Base-by-base conservation (phyloP, 2,329 filamentous ascomycete genomes). In the Aspergillus vadensis region DNA sequence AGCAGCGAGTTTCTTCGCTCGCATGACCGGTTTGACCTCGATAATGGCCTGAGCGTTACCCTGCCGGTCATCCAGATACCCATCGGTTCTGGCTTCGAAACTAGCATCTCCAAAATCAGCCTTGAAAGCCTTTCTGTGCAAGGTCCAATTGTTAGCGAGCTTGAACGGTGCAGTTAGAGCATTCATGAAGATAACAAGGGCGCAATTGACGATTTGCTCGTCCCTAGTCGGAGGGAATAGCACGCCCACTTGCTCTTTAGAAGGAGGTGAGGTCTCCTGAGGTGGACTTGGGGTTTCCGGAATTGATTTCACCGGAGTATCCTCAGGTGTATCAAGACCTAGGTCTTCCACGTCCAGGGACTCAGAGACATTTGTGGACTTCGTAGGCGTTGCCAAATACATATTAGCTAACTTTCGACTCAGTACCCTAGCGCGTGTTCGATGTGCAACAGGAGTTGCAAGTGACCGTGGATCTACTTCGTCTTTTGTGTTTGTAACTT, bases 141-240 rank as follows among this genome's bases (percentile, higher is more conserved):
- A 36, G 10, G 62, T 60, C 65, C 63, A 65, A 5, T 57, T 30
- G 32, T 39, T 60, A 15, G 38, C 10, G 15, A 66, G 39, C 12
- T 41, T 21, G 27, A 60, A 57, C 41, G 59, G 61, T n/a, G 62
- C 30, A 0, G 59, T 64, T 3, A 68, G 52, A 1, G 64, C 60
- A 61, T 65, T 66, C 2, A 69, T 15, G 19, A 69, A 64, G 30
- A 59, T 44, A 19, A 68, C 30, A 0, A 66, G 43, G 3, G 64
- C 64, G 1, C 41, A 59, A 41, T 69, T 69, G 0, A 68, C 66
- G 25, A 69, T 68, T 10, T 67, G 63, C 47, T 69, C 65, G 43
- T 68, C 65, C 19, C 61, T 64, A 10, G 63, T 62, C 9, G 55
- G 61, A 15, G 48, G 59, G 19, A 53, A 63, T 44, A 25, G 5